These are phyloP conservation scores for Erodium trifolium DNA, from an alignment of 441 rosid species.

Conservation along the genomic window DNA sequence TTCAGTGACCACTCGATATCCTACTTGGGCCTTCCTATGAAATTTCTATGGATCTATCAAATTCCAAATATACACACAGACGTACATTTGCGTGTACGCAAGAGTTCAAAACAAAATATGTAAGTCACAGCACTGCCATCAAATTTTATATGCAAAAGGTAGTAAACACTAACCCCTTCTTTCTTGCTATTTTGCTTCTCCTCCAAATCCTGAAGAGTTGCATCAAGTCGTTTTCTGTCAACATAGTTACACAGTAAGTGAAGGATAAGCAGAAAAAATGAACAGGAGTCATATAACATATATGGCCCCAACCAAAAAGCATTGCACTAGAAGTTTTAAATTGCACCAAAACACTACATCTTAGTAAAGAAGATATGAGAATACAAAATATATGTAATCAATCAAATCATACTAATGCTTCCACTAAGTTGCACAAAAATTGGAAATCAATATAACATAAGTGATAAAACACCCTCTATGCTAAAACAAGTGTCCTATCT, in stretches of 20 bases:
- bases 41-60: neutral
- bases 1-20: too few relatives aligned
- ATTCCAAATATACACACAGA: neutral
- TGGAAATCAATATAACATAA: neutral
- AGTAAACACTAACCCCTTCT: slow-evolving; percentile 52
- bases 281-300: neutral
- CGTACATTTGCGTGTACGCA: neutral
- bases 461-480: neutral
- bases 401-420: neutral
- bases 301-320: neutral
- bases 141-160: neutral
- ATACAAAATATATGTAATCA: neutral
- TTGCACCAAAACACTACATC: neutral
- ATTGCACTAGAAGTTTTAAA: neutral
- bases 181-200: slow-evolving; percentile 84
- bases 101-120: neutral
- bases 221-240: slow-evolving; percentile 79
- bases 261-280: neutral
- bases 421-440: neutral
- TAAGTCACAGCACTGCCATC: neutral
- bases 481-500: neutral
- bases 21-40: neutral
- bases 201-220: slow-evolving; percentile 74
- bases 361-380: neutral
- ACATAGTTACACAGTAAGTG: slow-evolving; percentile 4